Evolutionary conservation across 1,284 basidiomycete genomes (phyloP).

Genomic region (Flammula alnicola): DNA sequence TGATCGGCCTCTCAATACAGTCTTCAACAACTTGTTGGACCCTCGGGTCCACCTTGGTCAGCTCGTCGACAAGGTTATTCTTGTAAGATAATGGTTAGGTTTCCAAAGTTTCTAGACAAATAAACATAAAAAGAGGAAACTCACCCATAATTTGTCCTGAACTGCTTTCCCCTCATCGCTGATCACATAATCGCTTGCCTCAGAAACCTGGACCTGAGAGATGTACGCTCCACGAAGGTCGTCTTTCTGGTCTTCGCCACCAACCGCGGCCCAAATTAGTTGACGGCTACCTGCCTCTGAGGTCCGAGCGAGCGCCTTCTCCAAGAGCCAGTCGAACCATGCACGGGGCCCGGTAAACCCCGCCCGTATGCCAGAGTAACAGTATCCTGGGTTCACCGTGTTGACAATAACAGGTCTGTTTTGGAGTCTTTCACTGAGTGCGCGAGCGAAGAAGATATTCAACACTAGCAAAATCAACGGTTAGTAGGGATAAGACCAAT

Average conservation of each 20-base stretch:
- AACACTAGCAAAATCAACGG: slow-evolving; percentile 35
- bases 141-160: slow-evolving; percentile 48
- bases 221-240: slow-evolving; percentile 22
- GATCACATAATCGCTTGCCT: slow-evolving; percentile 22
- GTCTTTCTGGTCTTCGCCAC: slow-evolving; percentile 23
- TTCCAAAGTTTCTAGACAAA: too few species aligned
- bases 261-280: slow-evolving; percentile 45
- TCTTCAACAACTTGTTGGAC: too few species aligned
- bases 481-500: neutral
- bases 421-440: slow-evolving; percentile 38
- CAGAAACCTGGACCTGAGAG: slow-evolving; percentile 6
- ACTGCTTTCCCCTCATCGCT: slow-evolving; percentile 39
- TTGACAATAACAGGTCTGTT: slow-evolving; percentile 38
- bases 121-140: too few species aligned
- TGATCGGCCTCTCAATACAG: too few species aligned
- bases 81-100: too few species aligned
- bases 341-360: slow-evolving; percentile 21
- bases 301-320: slow-evolving; percentile 34
- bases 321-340: slow-evolving; percentile 26
- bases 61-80: too few species aligned
- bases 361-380: slow-evolving; percentile 45
- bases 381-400: slow-evolving; percentile 50
- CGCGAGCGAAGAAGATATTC: slow-evolving; percentile 45
- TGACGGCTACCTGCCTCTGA: slow-evolving; percentile 47
- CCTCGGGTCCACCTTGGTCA: too few species aligned